These are phyloP conservation scores for Conringia planisiliqua DNA, from an alignment of 345 rosid genomes.

Conservation along the genomic window DNA sequence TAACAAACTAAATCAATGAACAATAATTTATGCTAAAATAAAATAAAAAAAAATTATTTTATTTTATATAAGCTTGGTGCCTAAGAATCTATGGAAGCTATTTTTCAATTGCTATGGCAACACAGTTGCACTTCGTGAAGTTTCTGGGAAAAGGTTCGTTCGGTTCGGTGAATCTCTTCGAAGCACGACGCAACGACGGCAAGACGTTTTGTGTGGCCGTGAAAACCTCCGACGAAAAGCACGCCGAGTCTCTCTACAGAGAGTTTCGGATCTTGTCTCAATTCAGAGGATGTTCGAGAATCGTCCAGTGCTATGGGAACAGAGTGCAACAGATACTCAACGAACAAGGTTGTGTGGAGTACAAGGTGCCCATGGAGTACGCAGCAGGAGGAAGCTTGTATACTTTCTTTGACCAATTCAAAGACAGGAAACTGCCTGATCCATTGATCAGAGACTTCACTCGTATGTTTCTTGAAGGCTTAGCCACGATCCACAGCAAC, in stretches of 20 bases:
- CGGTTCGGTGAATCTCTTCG: background rate
- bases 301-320: constrained; percentile 36
- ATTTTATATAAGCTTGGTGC: background rate
- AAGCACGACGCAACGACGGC: background rate
- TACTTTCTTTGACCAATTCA: background rate
- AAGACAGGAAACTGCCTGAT: constrained; percentile 33
- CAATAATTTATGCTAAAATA: too few species aligned
- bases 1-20: too few species aligned
- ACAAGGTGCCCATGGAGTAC: constrained; percentile 40
- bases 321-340: background rate
- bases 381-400: constrained; percentile 41
- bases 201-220: constrained; percentile 12
- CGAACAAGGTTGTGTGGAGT: constrained; percentile 16
- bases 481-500: constrained; percentile 30
- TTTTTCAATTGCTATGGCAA: background rate
- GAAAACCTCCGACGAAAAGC: constrained; percentile 23
- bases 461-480: constrained; percentile 34
- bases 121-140: background rate
- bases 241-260: constrained; percentile 25
- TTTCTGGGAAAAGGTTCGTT: background rate
- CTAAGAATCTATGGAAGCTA: background rate
- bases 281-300: constrained; percentile 23
- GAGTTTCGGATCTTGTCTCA: constrained; percentile 35
- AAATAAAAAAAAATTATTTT: too few species aligned
- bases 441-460: constrained; percentile 33